Evolutionary conservation across 495 filamentous ascomycete species (phyloP).

Genomic region (Aspergillus sparsus): DNA sequence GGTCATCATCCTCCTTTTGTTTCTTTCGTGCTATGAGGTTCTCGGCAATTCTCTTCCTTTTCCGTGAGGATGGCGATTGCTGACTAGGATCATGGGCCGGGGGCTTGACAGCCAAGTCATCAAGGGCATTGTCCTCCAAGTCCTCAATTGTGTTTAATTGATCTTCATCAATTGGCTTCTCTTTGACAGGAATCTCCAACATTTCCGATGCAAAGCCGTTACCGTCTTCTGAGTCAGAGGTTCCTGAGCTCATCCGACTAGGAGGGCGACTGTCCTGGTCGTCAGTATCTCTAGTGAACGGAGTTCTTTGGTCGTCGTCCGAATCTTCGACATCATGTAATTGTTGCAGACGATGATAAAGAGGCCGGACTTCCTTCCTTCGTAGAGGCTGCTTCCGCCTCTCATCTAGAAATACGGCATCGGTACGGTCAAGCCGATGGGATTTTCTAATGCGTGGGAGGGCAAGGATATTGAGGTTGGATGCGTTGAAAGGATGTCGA

Average conservation of each 20-base stretch:
- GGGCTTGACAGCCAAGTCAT: slow-evolving; percentile 7
- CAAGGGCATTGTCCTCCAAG: slow-evolving; percentile 3
- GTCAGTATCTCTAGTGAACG: slow-evolving; percentile 70
- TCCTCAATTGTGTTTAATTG: background rate
- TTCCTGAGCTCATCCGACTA: slow-evolving; percentile 72
- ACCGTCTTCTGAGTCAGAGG: slow-evolving; percentile 62
- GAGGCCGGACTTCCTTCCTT: slow-evolving; percentile 53
- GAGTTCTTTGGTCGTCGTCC: slow-evolving; percentile 58
- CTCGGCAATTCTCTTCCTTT: slow-evolving; percentile 67
- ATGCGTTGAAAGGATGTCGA: slow-evolving; percentile 36
- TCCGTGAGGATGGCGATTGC: slow-evolving; percentile 55
- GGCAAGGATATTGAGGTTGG: slow-evolving; percentile 59
- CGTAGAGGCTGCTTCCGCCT: slow-evolving; percentile 62
- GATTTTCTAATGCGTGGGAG: slow-evolving; percentile 73
- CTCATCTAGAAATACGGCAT: slow-evolving; percentile 74
- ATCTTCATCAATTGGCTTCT: slow-evolving; percentile 12
- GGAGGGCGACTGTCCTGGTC: slow-evolving; percentile 78
- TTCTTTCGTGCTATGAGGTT: slow-evolving; percentile 66
- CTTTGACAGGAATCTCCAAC: slow-evolving; percentile 17
- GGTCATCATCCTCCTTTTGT: slow-evolving; percentile 73
- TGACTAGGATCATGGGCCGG: slow-evolving; percentile 16
- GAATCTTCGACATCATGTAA: slow-evolving; percentile 62
- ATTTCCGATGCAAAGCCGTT: slow-evolving; percentile 52
- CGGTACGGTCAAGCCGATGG: slow-evolving; percentile 58
- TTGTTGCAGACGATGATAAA: slow-evolving; percentile 59